Evolutionary conservation across 2,329 filamentous ascomycete genomes (phyloP).

Genomic region (Monilinia fructicola): DNA sequence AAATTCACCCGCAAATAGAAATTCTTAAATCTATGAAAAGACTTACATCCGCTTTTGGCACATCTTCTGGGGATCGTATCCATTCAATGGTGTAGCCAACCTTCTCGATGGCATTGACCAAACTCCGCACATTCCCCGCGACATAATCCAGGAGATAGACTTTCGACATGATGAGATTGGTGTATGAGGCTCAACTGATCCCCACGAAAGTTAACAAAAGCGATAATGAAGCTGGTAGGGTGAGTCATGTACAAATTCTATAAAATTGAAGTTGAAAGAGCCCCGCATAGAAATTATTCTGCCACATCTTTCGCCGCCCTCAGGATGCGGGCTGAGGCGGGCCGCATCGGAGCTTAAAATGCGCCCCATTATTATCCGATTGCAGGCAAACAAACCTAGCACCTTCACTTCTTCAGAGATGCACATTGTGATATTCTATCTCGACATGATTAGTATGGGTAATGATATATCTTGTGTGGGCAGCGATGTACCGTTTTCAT

Average conservation of each 20-base stretch:
- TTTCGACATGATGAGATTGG: conserved; percentile 60
- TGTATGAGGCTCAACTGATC: not conserved
- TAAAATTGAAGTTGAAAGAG: not conserved
- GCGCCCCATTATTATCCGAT: not conserved
- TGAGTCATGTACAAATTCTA: conserved; percentile 7
- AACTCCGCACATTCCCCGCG: conserved; percentile 90
- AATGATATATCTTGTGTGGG: not conserved
- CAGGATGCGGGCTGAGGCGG: not conserved
- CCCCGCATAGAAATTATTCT: conserved; percentile 17
- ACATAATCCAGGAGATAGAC: conserved; percentile 85
- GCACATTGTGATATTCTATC: not conserved
- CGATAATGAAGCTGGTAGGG: not conserved
- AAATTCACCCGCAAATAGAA: not conserved
- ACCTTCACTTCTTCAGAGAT: not conserved
- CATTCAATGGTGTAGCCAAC: conserved; percentile 91
- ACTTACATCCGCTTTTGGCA: conserved; percentile 78
- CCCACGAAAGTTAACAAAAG: not conserved
- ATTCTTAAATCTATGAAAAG: not conserved
- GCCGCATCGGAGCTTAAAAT: not conserved
- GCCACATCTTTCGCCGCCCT: not conserved
- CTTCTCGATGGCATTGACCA: conserved; percentile 97
- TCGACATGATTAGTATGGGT: not conserved
- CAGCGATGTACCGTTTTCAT: too few species aligned
- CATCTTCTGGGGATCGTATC: conserved; percentile 81
- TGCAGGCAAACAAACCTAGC: not conserved